Conservation (phyloP, 305 asterid species). For the Fraxinus sp. region DNA sequence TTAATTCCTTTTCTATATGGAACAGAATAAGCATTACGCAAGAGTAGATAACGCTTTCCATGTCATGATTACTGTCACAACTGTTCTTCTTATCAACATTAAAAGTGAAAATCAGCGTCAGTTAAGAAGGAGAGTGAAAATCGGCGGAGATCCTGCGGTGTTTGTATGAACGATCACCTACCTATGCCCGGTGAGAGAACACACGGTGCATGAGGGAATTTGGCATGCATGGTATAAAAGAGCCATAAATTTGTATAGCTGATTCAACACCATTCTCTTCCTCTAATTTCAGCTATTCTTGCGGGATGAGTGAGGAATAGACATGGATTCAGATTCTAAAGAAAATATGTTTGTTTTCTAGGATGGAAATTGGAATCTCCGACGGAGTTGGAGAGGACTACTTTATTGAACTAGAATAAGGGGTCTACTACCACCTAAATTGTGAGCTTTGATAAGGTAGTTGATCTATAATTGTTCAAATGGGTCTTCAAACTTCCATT, state of each 20-base stretch:
- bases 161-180: not conserved
- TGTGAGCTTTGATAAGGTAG: too few relatives aligned
- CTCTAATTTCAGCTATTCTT: slow-evolving; percentile 36
- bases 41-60: slow-evolving; percentile 21
- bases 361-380: too few relatives aligned
- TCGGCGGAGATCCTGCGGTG: not conserved
- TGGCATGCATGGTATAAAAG: slow-evolving; percentile 9
- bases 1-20: too few relatives aligned
- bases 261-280: slow-evolving; percentile 37
- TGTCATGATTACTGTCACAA: slow-evolving; percentile 35
- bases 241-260: slow-evolving; percentile 30
- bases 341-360: too few relatives aligned
- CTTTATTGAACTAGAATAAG: too few relatives aligned
- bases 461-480: not conserved
- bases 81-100: slow-evolving; percentile 28
- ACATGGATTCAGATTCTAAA: not conserved
- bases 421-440: too few relatives aligned
- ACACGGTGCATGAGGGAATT: slow-evolving; percentile 27
- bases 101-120: not conserved
- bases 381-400: too few relatives aligned
- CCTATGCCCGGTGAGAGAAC: too few relatives aligned
- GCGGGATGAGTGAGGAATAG: not conserved
- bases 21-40: slow-evolving; percentile 8
- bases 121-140: not conserved
- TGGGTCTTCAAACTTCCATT: not conserved